A percentile compares a stretch with the other conserved stretches of the same genome.
Evolutionary conservation across 2,329 filamentous ascomycete species (phyloP).

Genomic region (Myriangium duriaei): DNA sequence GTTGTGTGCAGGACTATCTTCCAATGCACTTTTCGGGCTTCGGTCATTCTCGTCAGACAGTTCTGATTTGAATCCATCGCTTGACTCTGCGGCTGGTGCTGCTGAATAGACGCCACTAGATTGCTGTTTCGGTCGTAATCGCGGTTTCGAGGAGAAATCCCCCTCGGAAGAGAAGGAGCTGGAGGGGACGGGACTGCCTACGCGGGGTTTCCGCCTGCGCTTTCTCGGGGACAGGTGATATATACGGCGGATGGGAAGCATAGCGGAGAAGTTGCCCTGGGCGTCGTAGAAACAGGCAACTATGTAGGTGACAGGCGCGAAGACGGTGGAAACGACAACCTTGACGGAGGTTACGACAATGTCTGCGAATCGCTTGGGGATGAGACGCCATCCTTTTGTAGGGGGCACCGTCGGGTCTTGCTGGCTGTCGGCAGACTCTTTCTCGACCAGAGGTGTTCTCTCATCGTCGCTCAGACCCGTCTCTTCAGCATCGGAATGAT

Average conservation of each 20-base stretch:
- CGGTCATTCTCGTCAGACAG: not conserved
- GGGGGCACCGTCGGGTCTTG: not conserved
- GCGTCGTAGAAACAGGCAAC: conserved; percentile 75
- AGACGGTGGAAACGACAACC: conserved; percentile 65
- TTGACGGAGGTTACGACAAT: conserved; percentile 64
- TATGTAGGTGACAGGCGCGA: conserved; percentile 69
- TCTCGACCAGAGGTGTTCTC: conserved; percentile 52
- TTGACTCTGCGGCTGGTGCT: conserved; percentile 5
- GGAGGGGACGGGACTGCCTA: conserved; percentile 1
- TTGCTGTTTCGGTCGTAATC: conserved; percentile 5
- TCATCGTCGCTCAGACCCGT: conserved; percentile 37
- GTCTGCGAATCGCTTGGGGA: conserved; percentile 58
- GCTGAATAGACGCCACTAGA: conserved; percentile 1
- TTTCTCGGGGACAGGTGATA: conserved; percentile 34
- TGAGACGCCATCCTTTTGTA: conserved; percentile 29
- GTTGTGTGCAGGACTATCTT: conserved; percentile 39
- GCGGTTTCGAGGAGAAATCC: conserved; percentile 3
- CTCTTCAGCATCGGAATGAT: not conserved
- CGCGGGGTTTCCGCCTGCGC: conserved; percentile 19
- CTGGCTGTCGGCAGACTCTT: conserved; percentile 20
- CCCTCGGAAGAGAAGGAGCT: conserved; percentile 2
- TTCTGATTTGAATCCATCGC: conserved; percentile 10
- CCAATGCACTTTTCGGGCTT: conserved; percentile 12
- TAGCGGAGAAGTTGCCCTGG: conserved; percentile 63
- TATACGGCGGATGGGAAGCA: conserved; percentile 58